Conservation (phyloP, 2,329 filamentous ascomycete genomes). For the Ophiocordyceps camponoti-leonardi region DNA sequence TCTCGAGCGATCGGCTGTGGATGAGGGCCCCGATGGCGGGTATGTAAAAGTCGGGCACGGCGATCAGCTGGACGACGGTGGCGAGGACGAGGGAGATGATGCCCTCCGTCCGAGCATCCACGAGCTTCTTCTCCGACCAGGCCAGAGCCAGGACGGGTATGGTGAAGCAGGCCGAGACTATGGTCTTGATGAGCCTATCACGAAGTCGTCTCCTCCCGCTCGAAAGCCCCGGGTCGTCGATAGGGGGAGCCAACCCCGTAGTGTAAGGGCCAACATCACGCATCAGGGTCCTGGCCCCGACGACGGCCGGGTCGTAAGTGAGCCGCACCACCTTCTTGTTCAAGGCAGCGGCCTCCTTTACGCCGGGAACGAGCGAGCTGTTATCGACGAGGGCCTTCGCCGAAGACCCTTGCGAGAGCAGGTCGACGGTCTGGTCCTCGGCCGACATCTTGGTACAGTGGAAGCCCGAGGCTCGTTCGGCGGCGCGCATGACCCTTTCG, state of each 20-base stretch:
- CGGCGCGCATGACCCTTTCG: slow-evolving; percentile 11
- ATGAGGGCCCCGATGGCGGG: slow-evolving; percentile 28
- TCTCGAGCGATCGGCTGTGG: slow-evolving; percentile 28
- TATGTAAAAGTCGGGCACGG: slow-evolving; percentile 29
- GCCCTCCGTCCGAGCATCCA: slow-evolving; percentile 7
- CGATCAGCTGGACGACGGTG: slow-evolving; percentile 31
- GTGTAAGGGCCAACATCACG: slow-evolving; percentile 4
- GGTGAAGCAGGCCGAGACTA: slow-evolving; percentile 12
- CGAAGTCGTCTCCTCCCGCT: slow-evolving; percentile 12
- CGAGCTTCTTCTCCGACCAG: slow-evolving; percentile 11
- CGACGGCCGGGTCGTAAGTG: slow-evolving; percentile 14
- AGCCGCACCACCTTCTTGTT: slow-evolving; percentile 15
- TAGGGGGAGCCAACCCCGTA: slow-evolving; percentile 13
- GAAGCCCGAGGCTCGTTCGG: slow-evolving; percentile 14
- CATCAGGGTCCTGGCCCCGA: slow-evolving; percentile 15
- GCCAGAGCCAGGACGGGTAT: slow-evolving; percentile 16
- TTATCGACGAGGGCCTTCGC: slow-evolving; percentile 7
- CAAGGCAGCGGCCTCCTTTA: slow-evolving; percentile 9
- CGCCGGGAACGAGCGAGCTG: slow-evolving; percentile 7
- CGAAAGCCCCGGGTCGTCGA: slow-evolving; percentile 14
- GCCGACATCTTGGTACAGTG: slow-evolving; percentile 8
- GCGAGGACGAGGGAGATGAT: slow-evolving; percentile 25
- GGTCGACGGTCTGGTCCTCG: slow-evolving; percentile 12
- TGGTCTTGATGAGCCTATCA: slow-evolving; percentile 15
- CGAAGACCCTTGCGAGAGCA: slow-evolving; percentile 7